phyloP scores from a whole-genome alignment of 2,329 filamentous ascomycete species.

The Amylocarpus encephaloides region DNA sequence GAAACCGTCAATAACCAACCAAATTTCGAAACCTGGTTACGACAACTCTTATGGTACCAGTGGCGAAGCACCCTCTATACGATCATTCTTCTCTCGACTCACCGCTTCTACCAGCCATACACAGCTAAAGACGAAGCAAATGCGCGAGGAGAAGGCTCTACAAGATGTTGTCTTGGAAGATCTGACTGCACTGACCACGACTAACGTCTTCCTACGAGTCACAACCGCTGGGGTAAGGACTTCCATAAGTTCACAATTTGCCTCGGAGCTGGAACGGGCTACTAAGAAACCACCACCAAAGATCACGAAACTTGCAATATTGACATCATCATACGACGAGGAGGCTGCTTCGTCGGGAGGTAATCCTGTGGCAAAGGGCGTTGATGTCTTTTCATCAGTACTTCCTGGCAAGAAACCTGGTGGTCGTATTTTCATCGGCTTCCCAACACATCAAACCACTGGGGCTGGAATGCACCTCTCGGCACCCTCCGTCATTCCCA shows the following conservation, averaged over 20 bases:
- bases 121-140: slow-evolving; percentile 46
- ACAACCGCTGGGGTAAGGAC: slow-evolving; percentile 80
- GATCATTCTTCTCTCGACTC: slow-evolving; percentile 76
- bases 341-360: slow-evolving; percentile 49
- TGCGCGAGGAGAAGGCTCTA: slow-evolving; percentile 55
- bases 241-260: slow-evolving; percentile 64
- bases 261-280: slow-evolving; percentile 82
- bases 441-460: slow-evolving; percentile 95
- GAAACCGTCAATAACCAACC: slow-evolving; percentile 53
- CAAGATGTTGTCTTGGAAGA: slow-evolving; percentile 64
- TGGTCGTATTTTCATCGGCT: slow-evolving; percentile 93
- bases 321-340: slow-evolving; percentile 89
- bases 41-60: slow-evolving; percentile 38
- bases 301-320: slow-evolving; percentile 73
- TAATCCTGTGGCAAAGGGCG: slow-evolving; percentile 47
- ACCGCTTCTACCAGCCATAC: slow-evolving; percentile 50
- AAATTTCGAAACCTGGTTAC: slow-evolving; percentile 24
- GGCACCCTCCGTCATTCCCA: slow-evolving; percentile 92
- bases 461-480: slow-evolving; percentile 91
- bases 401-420: slow-evolving; percentile 75
- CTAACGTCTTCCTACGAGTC: slow-evolving; percentile 82
- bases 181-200: slow-evolving; percentile 61
- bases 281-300: slow-evolving; percentile 97
- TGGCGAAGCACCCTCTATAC: slow-evolving; percentile 55
- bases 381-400: slow-evolving; percentile 84